Base-by-base conservation (phyloP, 2,329 filamentous ascomycete genomes). In the Sporothrix brasiliensis region DNA sequence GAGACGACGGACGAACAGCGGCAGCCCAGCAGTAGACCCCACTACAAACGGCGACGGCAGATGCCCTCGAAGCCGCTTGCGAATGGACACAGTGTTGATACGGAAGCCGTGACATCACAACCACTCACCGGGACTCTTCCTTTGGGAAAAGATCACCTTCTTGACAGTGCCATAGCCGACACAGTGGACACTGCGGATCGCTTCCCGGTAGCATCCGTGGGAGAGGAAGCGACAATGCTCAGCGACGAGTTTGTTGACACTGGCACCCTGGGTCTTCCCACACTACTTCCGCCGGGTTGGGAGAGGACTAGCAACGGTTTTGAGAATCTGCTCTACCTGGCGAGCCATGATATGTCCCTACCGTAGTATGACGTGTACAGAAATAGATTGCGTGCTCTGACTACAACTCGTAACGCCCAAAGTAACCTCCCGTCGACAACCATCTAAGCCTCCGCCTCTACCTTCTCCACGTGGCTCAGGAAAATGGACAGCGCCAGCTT, bases 311-410 rank as follows among this genome's bases (percentile, higher is more conserved):
- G 56, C 10, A 70, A 69, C 13, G 68, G 70, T 7, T 76, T 76
- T 63, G 74, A 74, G 13, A 76, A 74, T 67, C 69, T 76, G 3
- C 21, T 76, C 39, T 76, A 75, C 60, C 58, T 75, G 11, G 75
- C 72, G 4, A 76, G 74, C 24, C 72, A 75, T 24, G 75, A 75
- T 27, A 74, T 76, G 53, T 69, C 71, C 5, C 54, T 72, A 3
- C 16, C 50, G 44, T 67, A 44, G 27, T 30, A 30, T 5, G 27
- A 30, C 3, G 27, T 30, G 27, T 30, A 30, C 3, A 11, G 2
- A 44, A 44, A 44, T 44, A 44, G 41, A 30, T 30, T 30, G 4
- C 27, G 27, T 30, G 27, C 3, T 30, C 27, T 30, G 4, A 30
- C 3, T 30, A 30, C 24, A 30, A 30, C 27, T 30, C 3, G 27